phyloP scores from a whole-genome alignment of 192 early-diverging fungal genomes.

The Linnemannia hyalina region DNA sequence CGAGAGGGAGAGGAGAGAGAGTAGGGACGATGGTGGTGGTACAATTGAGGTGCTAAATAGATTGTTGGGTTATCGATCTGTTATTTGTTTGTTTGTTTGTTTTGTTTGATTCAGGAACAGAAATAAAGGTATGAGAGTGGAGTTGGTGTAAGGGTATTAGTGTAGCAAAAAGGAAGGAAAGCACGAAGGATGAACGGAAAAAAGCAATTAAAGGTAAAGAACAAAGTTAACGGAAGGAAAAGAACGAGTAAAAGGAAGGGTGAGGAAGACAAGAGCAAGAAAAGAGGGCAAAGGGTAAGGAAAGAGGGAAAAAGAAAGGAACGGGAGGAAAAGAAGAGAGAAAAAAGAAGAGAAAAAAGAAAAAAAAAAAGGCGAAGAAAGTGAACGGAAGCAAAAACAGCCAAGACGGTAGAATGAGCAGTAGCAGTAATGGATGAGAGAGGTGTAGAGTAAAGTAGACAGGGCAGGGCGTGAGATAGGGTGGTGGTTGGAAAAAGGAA shows the following conservation, averaged over 20 bases:
- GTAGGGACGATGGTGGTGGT: conserved; percentile 11
- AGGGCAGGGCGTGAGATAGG: neutral
- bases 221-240: conserved; percentile 5
- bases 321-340: conserved; percentile 1
- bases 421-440: neutral
- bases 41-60: neutral
- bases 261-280: neutral
- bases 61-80: conserved; percentile 5
- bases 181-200: neutral
- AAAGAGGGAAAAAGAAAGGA: neutral
- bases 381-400: neutral
- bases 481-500: neutral
- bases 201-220: neutral
- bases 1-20: neutral
- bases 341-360: neutral
- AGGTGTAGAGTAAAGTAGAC: neutral
- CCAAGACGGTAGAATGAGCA: neutral
- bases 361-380: conserved; percentile 8
- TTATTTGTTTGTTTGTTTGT: neutral
- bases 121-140: neutral
- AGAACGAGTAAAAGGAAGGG: neutral
- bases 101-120: conserved; percentile 1
- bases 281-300: neutral
- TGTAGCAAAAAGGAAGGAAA: neutral
- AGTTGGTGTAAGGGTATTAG: neutral